Base-by-base conservation (phyloP, 164 flowering plant species). In the Stephania japonica region DNA sequence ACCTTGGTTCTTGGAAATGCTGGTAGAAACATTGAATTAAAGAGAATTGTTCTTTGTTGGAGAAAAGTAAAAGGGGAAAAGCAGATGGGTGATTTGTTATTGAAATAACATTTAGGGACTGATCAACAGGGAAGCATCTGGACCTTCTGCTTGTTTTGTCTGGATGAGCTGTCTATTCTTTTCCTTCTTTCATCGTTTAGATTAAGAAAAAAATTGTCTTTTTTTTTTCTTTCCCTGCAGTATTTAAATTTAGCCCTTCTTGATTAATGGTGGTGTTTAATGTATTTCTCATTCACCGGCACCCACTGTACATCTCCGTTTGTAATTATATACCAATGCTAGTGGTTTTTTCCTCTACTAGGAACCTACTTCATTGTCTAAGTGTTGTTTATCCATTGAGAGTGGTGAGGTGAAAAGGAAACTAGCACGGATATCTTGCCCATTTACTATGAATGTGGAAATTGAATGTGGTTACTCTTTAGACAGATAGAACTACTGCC, bases 11-110 rank as follows among this genome's bases (percentile, higher is more conserved):
- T 25, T 18, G 43, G 56, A 41, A 25, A 19, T 42, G 43, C 6
- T 68, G 8, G 26, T 64, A 47, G 53, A 70, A 70, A 43, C 53
- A 24, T 75, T 23, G n/a, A 71, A 24, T 10, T 38, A 44, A 62
- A 68, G 66, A 65, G 23, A 76, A 67, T 43, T 61, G 44, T 67
- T 21, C 71, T 71, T 71, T 72, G 59, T 42, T 62, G 18, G 42
- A 42, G 53, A 76, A 80, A 78, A 76, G 82, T 7, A 42, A 74
- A 78, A 80, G 77, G 23, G 23, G n/a, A 49, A 73, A 72, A 73
- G 75, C 27, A 63, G 68, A 65, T 68, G 38, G 1, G 38, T 2
- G 38, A 32, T 67, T 32, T 47, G 62, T 10, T 66, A 70, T 66
- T 42, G 62, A 71, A 81, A 79, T 72, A 67, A n/a, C 70, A 59